Evolutionary conservation across 345 rosid species (phyloP), one percentile per base, ranked within the genome.

Genomic region (Brassica juncea): DNA sequence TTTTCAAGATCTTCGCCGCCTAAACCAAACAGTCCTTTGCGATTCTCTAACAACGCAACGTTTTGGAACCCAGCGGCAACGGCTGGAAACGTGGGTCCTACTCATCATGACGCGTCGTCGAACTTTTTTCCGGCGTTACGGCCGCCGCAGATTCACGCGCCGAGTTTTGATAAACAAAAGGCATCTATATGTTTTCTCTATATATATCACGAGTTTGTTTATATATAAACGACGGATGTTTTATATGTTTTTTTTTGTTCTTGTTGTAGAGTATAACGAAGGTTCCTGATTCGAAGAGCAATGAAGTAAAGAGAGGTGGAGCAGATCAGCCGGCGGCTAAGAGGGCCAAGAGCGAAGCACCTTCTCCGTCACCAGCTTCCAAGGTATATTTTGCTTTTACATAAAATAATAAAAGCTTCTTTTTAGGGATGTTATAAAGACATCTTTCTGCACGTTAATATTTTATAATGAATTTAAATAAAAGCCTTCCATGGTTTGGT

Each of bases 11-110:
- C 57, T 49, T 49, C 19, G 7, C 57, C 57, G 57, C 57, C 57
- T 2, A 49, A n/a, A 49, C 57, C 57, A 49, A 6, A 49, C 57
- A 49, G 57, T n/a, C 57, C 57, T n/a, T 14, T 93, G 76, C 92
- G 90, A 21, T 91, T 95, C 82, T 93, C 99, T 69, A 95, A 95
- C 76, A 93, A 95, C 83, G 89, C 94, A 4, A 89, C 94, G 16
- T 93, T 90, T 74, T 95, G 99, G 99, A 91, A 91, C 80, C 83
- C 80, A 16, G 71, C 83, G 1, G 80, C 62, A 1, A 5, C 83
- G 9, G 6, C 39, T 1, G 76, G 57, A 94, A 91, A 90, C 59
- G 91, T 88, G 1, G 85, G 92, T 21, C 85, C 88, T 34, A 79
- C 23, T 77, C 85, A 73, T 73, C 84, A 64, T 19, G 95, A 92